These are phyloP conservation scores for Toxicodendron radicans DNA, from an alignment of 345 rosid genomes.

Conservation along the genomic window DNA sequence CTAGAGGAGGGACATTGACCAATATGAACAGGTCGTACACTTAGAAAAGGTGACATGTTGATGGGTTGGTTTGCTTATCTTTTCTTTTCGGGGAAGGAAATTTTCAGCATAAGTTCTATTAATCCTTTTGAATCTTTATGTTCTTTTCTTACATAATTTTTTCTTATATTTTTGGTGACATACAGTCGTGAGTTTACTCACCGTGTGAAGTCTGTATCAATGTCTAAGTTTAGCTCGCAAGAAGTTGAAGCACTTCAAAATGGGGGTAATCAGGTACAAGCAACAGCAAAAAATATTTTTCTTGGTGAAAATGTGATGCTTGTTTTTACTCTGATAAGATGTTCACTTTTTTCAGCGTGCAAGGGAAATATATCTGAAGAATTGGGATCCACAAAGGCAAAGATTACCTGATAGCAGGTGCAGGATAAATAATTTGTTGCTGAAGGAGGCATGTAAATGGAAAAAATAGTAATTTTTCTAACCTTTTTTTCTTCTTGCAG, in stretches of 20 bases:
- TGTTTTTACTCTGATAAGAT: slow-evolving; percentile 26
- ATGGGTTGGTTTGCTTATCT: slow-evolving; percentile 4
- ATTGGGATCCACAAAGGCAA: slow-evolving; percentile 88
- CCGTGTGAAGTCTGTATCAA: slow-evolving; percentile 97
- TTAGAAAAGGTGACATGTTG: background rate
- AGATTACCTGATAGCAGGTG: slow-evolving; percentile 89
- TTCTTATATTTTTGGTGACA: background rate
- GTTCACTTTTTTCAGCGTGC: slow-evolving; percentile 66
- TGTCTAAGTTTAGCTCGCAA: slow-evolving; percentile 91
- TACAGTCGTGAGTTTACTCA: slow-evolving; percentile 97
- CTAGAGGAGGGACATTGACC: background rate
- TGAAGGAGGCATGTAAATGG: slow-evolving; percentile 9
- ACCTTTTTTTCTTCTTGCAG: slow-evolving; percentile 46
- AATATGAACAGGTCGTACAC: background rate
- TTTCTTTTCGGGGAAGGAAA: background rate
- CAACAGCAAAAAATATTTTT: slow-evolving; percentile 2
- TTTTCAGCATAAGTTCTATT: background rate
- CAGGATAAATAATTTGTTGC: slow-evolving; percentile 16
- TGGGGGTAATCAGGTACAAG: slow-evolving; percentile 94
- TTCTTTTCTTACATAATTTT: slow-evolving; percentile 11
- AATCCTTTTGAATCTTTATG: slow-evolving; percentile 6
- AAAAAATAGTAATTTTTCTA: slow-evolving; percentile 1
- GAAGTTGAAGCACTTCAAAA: slow-evolving; percentile 96
- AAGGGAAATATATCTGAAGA: slow-evolving; percentile 75
- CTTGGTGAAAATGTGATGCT: slow-evolving; percentile 15